Base-by-base conservation (phyloP, 495 filamentous ascomycete genomes). In the Astrothelium macrocarpum region DNA sequence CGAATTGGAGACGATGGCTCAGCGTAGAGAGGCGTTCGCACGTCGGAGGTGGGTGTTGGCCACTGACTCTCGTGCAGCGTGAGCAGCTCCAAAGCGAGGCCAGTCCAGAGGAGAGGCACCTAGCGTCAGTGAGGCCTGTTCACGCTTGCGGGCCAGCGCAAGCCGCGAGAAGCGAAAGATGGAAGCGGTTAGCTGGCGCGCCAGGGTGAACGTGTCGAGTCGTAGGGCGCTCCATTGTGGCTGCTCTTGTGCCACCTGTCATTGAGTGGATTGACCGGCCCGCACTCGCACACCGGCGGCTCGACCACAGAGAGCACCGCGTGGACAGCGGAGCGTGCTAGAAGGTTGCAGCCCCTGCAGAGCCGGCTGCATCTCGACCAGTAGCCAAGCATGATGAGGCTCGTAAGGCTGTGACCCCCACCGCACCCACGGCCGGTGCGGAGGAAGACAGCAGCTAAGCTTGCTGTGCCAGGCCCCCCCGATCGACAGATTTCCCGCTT, bases 401-500 rank as follows among this genome's bases (percentile, higher is more conserved):
- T 56, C 49, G 25, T 56, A 56, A 56, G 49, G 49, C 49, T 56
- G 49, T 20, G 25, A 29, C 49, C 34, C 10, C 45, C 45, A 49
- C 10, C 10, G 5, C 45, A 5, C 45, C 45, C 45, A 49, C 45
- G 45, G 20, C 45, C 45, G 45, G 45, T 23, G 45, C 45, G 45
- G 45, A 49, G 45, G 45, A 16, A 23, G 20, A 23, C 11, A 14
- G 45, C 14, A 23, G 20, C 14, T 18, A 23, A 49, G 45, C n/a
- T 20, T 49, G 11, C 45, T 20, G 10, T 5, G 11, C 45, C 5
- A 5, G 34, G 34, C 5, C 34, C 34, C 5, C 34, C 5, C 49
- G 49, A 56, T 56, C 49, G 49, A 26, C 49, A 49, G 49, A 56
- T 9, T 9, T 56, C 49, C 49, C 49, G 49, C 49, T 56, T 56